Conservation (phyloP, 768 basidiomycete genomes). For the Cubamyces lactineus region DNA sequence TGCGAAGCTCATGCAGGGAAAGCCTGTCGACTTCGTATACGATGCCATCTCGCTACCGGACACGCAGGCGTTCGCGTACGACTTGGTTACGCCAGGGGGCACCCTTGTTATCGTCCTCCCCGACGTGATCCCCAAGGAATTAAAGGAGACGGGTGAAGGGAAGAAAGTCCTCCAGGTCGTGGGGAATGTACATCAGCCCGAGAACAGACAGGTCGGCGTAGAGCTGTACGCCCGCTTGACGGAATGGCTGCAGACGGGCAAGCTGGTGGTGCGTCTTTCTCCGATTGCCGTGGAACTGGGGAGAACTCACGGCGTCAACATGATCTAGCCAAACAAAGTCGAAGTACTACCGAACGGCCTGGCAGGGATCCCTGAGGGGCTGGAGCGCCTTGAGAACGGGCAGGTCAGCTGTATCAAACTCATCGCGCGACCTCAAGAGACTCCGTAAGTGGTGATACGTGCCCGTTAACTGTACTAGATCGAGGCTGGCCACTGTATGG, state of each 20-base stretch:
- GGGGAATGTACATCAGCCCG: constrained; percentile 14
- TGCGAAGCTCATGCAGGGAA: constrained; percentile 13
- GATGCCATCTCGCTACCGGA: constrained; percentile 28
- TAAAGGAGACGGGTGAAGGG: constrained; percentile 9
- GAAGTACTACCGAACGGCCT: constrained; percentile 48
- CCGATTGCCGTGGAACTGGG: too few relatives aligned
- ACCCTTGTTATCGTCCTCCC: constrained; percentile 23
- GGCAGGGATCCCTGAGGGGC: constrained; percentile 39
- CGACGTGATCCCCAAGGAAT: constrained; percentile 4
- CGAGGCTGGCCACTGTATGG: too few relatives aligned
- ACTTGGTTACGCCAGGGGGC: constrained; percentile 27
- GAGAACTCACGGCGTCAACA: too few relatives aligned
- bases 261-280: constrained; percentile 22
- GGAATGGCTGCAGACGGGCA: constrained; percentile 21
- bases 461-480: too few relatives aligned
- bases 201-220: constrained; percentile 17
- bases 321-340: constrained; percentile 50
- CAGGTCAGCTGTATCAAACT: constrained; percentile 49
- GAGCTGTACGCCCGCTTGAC: constrained; percentile 24
- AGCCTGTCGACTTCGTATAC: constrained; percentile 29
- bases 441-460: too few relatives aligned
- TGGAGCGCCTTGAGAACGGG: constrained; percentile 41
- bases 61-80: constrained; percentile 26
- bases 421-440: constrained; percentile 45
- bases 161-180: constrained; percentile 21